phyloP scores from a whole-genome alignment of 2,329 filamentous ascomycete species.

The Pestalotiopsis sp. region DNA sequence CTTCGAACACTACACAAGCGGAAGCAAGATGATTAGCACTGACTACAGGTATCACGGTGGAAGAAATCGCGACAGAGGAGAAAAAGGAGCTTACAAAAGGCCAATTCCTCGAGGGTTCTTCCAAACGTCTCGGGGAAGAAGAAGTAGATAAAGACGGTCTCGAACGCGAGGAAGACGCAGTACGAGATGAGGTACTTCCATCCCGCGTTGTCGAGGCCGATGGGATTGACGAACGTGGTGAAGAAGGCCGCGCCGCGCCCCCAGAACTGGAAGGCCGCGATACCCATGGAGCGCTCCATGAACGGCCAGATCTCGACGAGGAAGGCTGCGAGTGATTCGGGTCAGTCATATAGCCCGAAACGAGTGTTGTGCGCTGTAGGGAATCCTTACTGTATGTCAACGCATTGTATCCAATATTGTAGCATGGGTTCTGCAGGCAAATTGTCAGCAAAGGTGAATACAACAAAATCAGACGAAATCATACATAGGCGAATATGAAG shows the following conservation, averaged over 20 bases:
- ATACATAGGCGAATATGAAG: conserved; percentile 62
- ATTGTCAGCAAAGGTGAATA: background rate
- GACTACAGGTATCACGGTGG: too few species aligned
- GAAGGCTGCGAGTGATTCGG: conserved; percentile 41
- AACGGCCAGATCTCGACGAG: conserved; percentile 63
- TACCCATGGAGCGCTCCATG: conserved; percentile 58
- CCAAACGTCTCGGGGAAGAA: conserved; percentile 86
- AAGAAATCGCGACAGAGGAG: conserved; percentile 8
- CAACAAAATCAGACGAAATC: background rate
- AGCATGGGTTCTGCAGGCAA: conserved; percentile 41
- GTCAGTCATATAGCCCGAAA: background rate
- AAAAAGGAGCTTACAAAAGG: conserved; percentile 38
- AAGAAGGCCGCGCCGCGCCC: conserved; percentile 46
- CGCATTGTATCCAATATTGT: conserved; percentile 70
- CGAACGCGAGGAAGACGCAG: conserved; percentile 45
- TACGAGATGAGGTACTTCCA: conserved; percentile 49
- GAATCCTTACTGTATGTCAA: conserved; percentile 60
- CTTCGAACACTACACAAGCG: conserved; percentile 39
- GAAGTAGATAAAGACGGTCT: conserved; percentile 67
- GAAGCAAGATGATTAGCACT: background rate
- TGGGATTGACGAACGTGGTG: conserved; percentile 48
- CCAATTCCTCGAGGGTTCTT: conserved; percentile 72
- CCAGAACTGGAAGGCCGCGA: conserved; percentile 60
- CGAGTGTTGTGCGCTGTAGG: background rate
- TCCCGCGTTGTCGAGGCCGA: conserved; percentile 39